phyloP scores from a whole-genome alignment of 768 basidiomycete genomes.

The Pholiota conissans region DNA sequence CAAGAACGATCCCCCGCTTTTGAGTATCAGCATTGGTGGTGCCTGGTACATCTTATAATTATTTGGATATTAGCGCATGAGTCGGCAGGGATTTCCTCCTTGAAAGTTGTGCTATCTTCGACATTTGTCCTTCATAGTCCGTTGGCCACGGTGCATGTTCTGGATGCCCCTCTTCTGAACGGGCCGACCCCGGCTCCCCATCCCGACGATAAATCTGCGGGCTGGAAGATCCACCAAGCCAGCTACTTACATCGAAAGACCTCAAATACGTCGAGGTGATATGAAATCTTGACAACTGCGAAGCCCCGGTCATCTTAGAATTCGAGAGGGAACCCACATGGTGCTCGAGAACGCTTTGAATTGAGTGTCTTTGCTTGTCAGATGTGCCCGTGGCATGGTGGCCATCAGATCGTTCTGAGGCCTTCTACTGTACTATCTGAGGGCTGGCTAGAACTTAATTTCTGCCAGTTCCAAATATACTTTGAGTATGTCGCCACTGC shows the following conservation, averaged over 20 bases:
- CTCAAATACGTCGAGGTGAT: background rate
- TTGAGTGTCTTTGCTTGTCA: too few relatives aligned
- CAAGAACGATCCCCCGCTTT: background rate
- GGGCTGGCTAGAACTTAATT: background rate
- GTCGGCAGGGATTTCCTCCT: background rate
- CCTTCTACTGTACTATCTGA: background rate
- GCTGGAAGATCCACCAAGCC: background rate
- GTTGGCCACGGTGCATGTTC: background rate
- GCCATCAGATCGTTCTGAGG: background rate
- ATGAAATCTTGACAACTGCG: background rate
- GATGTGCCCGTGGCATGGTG: too few relatives aligned
- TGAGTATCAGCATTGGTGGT: background rate
- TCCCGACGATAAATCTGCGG: background rate
- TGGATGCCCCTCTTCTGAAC: too few relatives aligned
- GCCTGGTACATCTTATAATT: background rate
- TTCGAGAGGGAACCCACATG: too few relatives aligned
- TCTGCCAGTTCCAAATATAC: background rate
- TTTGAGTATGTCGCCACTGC: background rate
- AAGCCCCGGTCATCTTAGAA: background rate
- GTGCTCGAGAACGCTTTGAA: too few relatives aligned
- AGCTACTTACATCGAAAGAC: background rate
- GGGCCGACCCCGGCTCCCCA: too few relatives aligned
- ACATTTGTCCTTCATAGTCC: background rate
- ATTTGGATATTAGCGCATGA: background rate
- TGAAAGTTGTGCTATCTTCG: background rate